phyloP scores from a whole-genome alignment of 108 stramenopile species.

The Skeletonema menzelii region DNA sequence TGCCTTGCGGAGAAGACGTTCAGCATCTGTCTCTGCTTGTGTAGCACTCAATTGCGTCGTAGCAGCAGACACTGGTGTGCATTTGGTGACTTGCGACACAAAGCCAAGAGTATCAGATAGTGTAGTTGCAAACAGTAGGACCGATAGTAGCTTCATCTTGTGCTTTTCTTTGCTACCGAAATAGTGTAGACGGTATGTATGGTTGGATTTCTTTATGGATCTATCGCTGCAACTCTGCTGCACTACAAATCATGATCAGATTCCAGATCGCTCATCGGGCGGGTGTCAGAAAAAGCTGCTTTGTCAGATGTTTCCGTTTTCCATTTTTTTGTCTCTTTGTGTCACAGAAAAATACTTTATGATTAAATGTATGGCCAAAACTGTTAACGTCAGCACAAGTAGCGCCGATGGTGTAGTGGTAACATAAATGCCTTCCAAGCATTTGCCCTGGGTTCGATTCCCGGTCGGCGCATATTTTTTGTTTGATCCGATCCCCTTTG shows the following conservation, averaged over 20 bases:
- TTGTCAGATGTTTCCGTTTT: background rate
- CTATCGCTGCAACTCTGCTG: too few species aligned
- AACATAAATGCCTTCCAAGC: conserved; percentile 93
- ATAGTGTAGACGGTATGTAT: too few species aligned
- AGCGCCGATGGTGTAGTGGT: conserved; percentile 87
- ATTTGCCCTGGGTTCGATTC: conserved; percentile 94
- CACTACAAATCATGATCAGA: too few species aligned
- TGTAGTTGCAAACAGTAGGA: background rate
- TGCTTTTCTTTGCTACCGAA: too few species aligned
- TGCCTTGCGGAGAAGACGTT: conserved; percentile 39
- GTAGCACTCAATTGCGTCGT: conserved; percentile 13
- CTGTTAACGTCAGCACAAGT: too few species aligned
- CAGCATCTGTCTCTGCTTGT: conserved; percentile 46
- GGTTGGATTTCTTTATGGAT: background rate
- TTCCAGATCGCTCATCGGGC: background rate
- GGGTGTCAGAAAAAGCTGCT: background rate
- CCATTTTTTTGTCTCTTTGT: too few species aligned
- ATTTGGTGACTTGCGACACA: background rate
- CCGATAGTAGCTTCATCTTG: background rate
- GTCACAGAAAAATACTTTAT: too few species aligned
- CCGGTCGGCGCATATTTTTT: conserved; percentile 65
- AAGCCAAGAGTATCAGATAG: background rate
- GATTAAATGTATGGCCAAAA: too few species aligned
- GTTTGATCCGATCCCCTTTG: background rate
- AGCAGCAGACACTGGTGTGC: background rate